These are phyloP conservation scores for Populus trichocarpa DNA, from an alignment of 441 rosid genomes.

Conservation along the genomic window DNA sequence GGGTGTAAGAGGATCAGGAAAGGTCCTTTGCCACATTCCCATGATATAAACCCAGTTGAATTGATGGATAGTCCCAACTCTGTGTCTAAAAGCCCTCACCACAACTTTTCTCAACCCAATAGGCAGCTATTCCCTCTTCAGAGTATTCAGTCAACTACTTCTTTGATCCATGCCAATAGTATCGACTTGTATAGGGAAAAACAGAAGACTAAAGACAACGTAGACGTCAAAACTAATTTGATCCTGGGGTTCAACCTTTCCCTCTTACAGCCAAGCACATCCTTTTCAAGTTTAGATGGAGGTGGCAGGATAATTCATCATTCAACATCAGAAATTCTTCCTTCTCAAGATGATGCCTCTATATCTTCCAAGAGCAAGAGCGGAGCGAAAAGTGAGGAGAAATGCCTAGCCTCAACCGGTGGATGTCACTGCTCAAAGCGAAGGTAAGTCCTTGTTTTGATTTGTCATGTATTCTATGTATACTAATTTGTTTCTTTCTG, in stretches of 20 bases:
- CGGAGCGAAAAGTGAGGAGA: constrained; percentile 10
- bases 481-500: background rate
- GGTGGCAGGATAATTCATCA: background rate
- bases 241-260: constrained; percentile 14
- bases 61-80: constrained; percentile 25
- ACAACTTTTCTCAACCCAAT: constrained; percentile 3
- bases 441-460: constrained; percentile 17
- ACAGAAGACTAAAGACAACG: constrained; percentile 3
- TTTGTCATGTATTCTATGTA: background rate
- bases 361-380: constrained; percentile 3
- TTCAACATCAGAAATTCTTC: constrained; percentile 22
- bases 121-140: constrained; percentile 12
- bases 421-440: constrained; percentile 30
- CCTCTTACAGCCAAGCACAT: constrained; percentile 2
- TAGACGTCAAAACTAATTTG: constrained; percentile 10
- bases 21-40: constrained; percentile 29
- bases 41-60: constrained; percentile 21
- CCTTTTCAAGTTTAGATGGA: constrained; percentile 11
- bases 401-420: constrained; percentile 22
- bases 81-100: background rate
- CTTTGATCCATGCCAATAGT: constrained; percentile 8
- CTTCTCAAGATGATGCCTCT: constrained; percentile 8
- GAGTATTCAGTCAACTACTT: constrained; percentile 7
- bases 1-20: constrained; percentile 26
- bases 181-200: background rate